phyloP scores from a whole-genome alignment of 2,329 filamentous ascomycete genomes.

The Verruconis gallopava region DNA sequence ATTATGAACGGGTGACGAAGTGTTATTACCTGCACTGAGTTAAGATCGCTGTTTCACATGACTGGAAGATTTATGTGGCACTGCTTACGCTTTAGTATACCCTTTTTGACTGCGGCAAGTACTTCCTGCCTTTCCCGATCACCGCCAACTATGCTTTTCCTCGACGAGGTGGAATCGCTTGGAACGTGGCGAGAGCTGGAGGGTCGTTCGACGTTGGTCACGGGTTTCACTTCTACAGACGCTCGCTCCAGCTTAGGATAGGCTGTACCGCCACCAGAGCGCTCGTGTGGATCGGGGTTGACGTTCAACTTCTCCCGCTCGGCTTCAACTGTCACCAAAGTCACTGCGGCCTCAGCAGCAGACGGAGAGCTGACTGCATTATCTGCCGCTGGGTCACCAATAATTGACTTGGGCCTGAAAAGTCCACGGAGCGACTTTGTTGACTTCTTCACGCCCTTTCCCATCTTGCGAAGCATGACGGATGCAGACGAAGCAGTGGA shows the following conservation, averaged over 20 bases:
- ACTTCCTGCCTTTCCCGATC: constrained; percentile 86
- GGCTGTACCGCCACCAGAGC: constrained; percentile 58
- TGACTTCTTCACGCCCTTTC: constrained; percentile 92
- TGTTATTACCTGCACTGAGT: constrained; percentile 35
- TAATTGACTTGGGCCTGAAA: constrained; percentile 85
- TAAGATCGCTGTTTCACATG: background rate
- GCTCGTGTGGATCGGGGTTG: constrained; percentile 54
- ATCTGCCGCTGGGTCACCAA: constrained; percentile 64
- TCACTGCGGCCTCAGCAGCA: constrained; percentile 48
- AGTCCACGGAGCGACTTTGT: constrained; percentile 82
- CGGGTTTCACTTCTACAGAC: constrained; percentile 54
- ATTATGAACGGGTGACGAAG: constrained; percentile 48
- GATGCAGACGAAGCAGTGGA: constrained; percentile 83
- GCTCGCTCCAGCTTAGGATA: constrained; percentile 78
- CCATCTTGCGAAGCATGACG: constrained; percentile 97
- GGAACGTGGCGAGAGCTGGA: constrained; percentile 16
- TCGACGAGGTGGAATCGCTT: constrained; percentile 36
- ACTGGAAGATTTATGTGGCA: background rate
- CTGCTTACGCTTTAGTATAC: constrained; percentile 76
- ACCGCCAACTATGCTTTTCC: constrained; percentile 83
- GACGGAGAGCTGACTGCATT: constrained; percentile 4
- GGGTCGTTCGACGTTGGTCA: constrained; percentile 18
- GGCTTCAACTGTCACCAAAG: constrained; percentile 91
- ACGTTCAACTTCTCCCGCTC: constrained; percentile 76
- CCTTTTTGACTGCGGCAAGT: constrained; percentile 83